Conservation (phyloP, 108 stramenopile genomes). For the Thalassiosira profunda region DNA sequence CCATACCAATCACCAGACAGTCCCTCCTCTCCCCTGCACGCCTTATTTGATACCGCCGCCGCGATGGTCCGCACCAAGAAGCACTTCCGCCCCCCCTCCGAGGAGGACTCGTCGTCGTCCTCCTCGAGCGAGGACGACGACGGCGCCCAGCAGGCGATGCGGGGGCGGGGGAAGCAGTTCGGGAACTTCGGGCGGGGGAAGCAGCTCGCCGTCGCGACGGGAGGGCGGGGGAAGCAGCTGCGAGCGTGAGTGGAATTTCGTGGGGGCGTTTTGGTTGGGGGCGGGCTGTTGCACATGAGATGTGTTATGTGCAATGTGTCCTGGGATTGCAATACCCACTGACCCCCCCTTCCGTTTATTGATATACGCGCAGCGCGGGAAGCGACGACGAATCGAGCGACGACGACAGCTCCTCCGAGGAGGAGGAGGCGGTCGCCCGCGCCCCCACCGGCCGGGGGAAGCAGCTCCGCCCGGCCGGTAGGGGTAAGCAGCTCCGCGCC, state of each 20-base stretch:
- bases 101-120: constrained; percentile 29
- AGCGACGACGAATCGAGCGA: constrained; percentile 42
- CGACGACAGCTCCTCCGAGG: constrained; percentile 26
- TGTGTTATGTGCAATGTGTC: constrained; percentile 4
- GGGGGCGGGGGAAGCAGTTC: constrained; percentile 44
- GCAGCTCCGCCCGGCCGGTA: constrained; percentile 64
- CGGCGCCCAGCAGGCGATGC: neutral
- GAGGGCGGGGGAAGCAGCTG: constrained; percentile 69
- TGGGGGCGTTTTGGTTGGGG: neutral
- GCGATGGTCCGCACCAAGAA: constrained; percentile 51
- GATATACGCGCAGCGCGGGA: constrained; percentile 18
- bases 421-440: constrained; percentile 30
- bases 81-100: constrained; percentile 50
- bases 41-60: too few species aligned
- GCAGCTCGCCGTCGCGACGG: constrained; percentile 36
- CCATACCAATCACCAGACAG: too few species aligned
- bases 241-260: constrained; percentile 43
- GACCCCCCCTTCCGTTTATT: neutral
- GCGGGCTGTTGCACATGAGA: neutral
- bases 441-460: constrained; percentile 60
- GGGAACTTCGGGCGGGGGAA: constrained; percentile 40
- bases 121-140: constrained; percentile 32
- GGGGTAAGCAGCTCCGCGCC: constrained; percentile 77
- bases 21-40: too few species aligned
- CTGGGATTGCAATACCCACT: neutral